Base-by-base conservation (phyloP, 805 yeast genomes). In the Kluyveromyces dobzhanskii region DNA sequence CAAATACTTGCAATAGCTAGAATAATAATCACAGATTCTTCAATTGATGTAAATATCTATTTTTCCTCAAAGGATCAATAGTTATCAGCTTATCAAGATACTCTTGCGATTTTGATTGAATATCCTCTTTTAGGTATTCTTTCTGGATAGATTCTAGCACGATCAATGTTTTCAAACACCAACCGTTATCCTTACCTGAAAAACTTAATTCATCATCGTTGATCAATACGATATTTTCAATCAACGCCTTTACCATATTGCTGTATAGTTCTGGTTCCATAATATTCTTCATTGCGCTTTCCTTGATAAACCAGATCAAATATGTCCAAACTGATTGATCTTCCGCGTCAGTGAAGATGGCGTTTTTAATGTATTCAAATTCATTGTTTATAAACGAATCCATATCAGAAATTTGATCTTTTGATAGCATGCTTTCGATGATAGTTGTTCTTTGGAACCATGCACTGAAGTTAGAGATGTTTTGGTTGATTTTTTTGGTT, bases 251-350 rank as follows among this genome's bases (percentile, higher is more conserved):
- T 9, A 84, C 54, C 1, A 82, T 49, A 0, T 52, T 51, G 1
- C 49, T 21, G 38, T 67, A 67, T 16, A 65, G 60, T 1, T 54
- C 60, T 12, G 40, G 31, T 4, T 38, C 42, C 29, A 64, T 38
- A 1, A 47, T 42, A 4, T 50, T 45, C 0, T 52, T 41, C 5
- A 64, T 58, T 17, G 61, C 44, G 1, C 57, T 64, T 34, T 54
- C 52, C 4, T 66, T 63, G 7, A 75, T 57, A 17, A 90, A 65
- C 97, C 97, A 92, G 37, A 78, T 73, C 42, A 85, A 69, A 55
- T 88, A 92, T 2, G 83, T 69, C 97, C 97, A 92, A 0, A 85
- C 82, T 0, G 96, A 84, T 32, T 94, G 88, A 54, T 92, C 98
- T 38, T 85, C 90, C 0, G 95, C 88, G 56, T 92, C 97, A 48